These are phyloP conservation scores for Cyberlindnera maclurae DNA, from an alignment of 805 yeast species.

Conservation along the genomic window DNA sequence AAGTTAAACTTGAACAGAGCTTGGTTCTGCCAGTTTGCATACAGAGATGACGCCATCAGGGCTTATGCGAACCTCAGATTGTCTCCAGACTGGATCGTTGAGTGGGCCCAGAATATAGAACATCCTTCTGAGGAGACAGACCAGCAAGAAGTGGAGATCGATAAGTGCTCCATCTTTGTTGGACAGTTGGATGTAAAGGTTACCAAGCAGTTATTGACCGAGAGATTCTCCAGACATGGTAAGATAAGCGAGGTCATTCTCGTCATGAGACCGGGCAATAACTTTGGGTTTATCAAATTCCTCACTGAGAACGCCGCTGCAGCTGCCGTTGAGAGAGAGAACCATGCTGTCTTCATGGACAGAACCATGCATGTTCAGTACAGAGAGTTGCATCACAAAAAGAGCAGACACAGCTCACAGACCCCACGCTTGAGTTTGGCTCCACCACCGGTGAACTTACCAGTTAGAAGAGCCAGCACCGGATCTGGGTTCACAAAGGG, in stretches of 20 bases:
- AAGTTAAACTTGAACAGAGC: conserved; percentile 28
- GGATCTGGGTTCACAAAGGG: conserved; percentile 17
- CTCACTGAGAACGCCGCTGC: conserved; percentile 69
- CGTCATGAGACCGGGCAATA: conserved; percentile 41
- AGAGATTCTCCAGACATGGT: conserved; percentile 66
- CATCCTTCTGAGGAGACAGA: conserved; percentile 29
- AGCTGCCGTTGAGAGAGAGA: conserved; percentile 78
- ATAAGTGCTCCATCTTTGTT: conserved; percentile 67
- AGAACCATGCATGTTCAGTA: conserved; percentile 83
- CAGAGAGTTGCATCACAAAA: conserved; percentile 45
- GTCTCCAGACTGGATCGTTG: conserved; percentile 50
- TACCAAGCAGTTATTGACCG: conserved; percentile 45
- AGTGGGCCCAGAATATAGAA: conserved; percentile 84
- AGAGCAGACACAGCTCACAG: conserved; percentile 16
- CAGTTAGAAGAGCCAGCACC: conserved; percentile 33
- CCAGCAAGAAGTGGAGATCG: conserved; percentile 40
- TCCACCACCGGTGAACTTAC: conserved; percentile 74
- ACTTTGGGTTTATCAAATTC: conserved; percentile 70
- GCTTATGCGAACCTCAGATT: conserved; percentile 68
- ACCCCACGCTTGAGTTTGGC: conserved; percentile 49
- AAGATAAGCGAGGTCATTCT: conserved; percentile 48
- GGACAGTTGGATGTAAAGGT: conserved; percentile 60
- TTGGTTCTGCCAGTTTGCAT: conserved; percentile 77
- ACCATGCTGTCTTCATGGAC: conserved; percentile 67
- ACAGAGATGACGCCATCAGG: conserved; percentile 80